Percentiles rank a stretch among this genome's conserved stretches.
Evolutionary conservation across 192 early-diverging fungal genomes (phyloP).

Genomic region (Gamsiella multidivaricata): DNA sequence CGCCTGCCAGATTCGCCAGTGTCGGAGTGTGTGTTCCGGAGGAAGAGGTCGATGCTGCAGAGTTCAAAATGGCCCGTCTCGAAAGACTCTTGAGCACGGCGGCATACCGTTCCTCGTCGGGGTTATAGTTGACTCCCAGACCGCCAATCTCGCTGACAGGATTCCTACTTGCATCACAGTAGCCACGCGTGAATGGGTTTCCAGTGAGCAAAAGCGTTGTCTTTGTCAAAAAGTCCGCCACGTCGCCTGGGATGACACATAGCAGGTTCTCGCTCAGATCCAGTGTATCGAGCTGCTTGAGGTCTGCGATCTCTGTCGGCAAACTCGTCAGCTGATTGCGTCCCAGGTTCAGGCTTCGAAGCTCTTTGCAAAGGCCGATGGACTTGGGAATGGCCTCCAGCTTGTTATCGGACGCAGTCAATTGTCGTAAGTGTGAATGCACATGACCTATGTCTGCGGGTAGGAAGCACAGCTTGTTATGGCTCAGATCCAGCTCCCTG

Average conservation of each 20-base stretch:
- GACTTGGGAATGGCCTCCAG: conserved; percentile 62
- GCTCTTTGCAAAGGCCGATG: conserved; percentile 56
- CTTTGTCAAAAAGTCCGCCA: conserved; percentile 56
- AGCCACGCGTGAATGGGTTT: conserved; percentile 61
- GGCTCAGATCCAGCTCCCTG: conserved; percentile 63
- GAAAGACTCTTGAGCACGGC: conserved; percentile 49
- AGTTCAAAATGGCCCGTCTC: conserved; percentile 41
- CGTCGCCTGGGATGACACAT: conserved; percentile 58
- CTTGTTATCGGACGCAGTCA: conserved; percentile 59
- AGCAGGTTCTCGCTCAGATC: conserved; percentile 65
- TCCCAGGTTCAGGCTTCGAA: conserved; percentile 58
- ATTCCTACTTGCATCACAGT: conserved; percentile 40
- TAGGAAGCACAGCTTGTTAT: conserved; percentile 58
- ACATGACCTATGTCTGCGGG: conserved; percentile 58
- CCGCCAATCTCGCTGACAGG: conserved; percentile 44
- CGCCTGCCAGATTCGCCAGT: background rate
- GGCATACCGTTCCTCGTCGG: conserved; percentile 47
- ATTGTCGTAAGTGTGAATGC: conserved; percentile 45
- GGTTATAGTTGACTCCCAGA: conserved; percentile 27
- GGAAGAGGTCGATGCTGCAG: conserved; percentile 34
- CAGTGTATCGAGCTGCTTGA: conserved; percentile 59
- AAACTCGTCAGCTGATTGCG: conserved; percentile 61
- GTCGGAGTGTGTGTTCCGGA: conserved; percentile 17
- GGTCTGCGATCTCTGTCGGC: conserved; percentile 54
- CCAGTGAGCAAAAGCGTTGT: conserved; percentile 63